These are phyloP conservation scores for Ilex paraguariensis DNA, from an alignment of 305 asterid species.

Conservation along the genomic window DNA sequence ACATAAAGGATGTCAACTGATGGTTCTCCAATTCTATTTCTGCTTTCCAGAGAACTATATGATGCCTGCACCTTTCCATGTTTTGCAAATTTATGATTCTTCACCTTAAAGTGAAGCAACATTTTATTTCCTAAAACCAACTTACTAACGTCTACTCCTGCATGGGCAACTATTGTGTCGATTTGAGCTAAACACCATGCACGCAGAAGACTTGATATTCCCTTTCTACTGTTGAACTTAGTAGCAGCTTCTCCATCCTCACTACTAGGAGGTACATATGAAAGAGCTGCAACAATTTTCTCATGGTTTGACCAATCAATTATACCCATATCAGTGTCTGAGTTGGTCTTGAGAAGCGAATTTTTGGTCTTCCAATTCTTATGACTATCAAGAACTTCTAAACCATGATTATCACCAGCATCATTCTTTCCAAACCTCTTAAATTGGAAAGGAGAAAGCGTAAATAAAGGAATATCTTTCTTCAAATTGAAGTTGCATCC, in stretches of 20 bases:
- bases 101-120: constrained; percentile 63
- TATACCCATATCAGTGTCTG: constrained; percentile 48
- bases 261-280: constrained; percentile 38
- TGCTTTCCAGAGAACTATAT: constrained; percentile 22
- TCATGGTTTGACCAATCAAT: constrained; percentile 75
- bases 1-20: constrained; percentile 59
- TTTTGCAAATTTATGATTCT: constrained; percentile 32
- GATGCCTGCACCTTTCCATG: constrained; percentile 43
- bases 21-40: constrained; percentile 45
- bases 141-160: constrained; percentile 46
- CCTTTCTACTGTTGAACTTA: constrained; percentile 35
- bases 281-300: constrained; percentile 45
- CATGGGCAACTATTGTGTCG: constrained; percentile 37
- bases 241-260: constrained; percentile 30
- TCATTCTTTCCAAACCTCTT: constrained; percentile 43
- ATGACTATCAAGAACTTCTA: constrained; percentile 32
- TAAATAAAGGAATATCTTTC: constrained; percentile 51
- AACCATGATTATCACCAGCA: constrained; percentile 30
- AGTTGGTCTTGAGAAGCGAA: constrained; percentile 24
- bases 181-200: constrained; percentile 78
- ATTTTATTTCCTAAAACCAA: constrained; percentile 69
- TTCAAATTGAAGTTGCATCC: constrained; percentile 30
- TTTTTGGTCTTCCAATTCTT: constrained; percentile 35
- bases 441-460: constrained; percentile 76
- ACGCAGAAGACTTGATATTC: constrained; percentile 51